phyloP scores from a whole-genome alignment of 2,329 filamentous ascomycete species.

The Alternaria postmessia region DNA sequence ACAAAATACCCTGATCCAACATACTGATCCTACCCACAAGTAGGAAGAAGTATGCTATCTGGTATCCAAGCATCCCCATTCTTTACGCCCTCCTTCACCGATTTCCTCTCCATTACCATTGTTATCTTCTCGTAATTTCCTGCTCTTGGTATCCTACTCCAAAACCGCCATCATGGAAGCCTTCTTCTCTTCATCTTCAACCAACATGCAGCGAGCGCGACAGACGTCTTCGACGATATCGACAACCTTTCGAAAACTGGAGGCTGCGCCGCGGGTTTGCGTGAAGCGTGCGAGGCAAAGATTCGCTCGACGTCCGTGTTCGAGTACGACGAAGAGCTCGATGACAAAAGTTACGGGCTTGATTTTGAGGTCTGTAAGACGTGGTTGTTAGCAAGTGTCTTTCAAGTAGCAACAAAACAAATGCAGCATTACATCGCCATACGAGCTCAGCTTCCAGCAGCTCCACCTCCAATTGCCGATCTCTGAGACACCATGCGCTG shows the following conservation, averaged over 20 bases:
- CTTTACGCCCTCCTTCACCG: background rate
- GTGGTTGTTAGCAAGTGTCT: conserved; percentile 14
- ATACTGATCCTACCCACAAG: background rate
- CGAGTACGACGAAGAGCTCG: conserved; percentile 87
- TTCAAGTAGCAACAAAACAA: background rate
- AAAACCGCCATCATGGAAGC: conserved; percentile 55
- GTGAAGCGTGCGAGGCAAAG: conserved; percentile 86
- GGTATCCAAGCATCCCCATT: conserved; percentile 14
- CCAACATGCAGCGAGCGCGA: conserved; percentile 69
- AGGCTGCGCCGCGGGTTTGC: conserved; percentile 90
- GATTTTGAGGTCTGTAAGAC: conserved; percentile 74
- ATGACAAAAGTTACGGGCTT: conserved; percentile 88
- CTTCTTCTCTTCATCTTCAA: conserved; percentile 63
- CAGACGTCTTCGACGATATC: conserved; percentile 78
- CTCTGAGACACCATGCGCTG: conserved; percentile 23
- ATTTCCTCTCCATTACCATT: background rate
- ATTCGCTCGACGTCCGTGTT: conserved; percentile 78
- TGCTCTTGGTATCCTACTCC: conserved; percentile 25
- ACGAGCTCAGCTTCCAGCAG: conserved; percentile 21
- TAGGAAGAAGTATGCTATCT: conserved; percentile 14
- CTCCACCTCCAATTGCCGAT: conserved; percentile 29
- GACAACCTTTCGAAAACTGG: conserved; percentile 84
- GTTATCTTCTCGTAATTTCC: background rate
- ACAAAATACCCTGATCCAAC: background rate
- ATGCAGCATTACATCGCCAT: conserved; percentile 30